Evolutionary conservation across 2,329 filamentous ascomycete genomes (phyloP).

Genomic region (Orbilia brochopaga): DNA sequence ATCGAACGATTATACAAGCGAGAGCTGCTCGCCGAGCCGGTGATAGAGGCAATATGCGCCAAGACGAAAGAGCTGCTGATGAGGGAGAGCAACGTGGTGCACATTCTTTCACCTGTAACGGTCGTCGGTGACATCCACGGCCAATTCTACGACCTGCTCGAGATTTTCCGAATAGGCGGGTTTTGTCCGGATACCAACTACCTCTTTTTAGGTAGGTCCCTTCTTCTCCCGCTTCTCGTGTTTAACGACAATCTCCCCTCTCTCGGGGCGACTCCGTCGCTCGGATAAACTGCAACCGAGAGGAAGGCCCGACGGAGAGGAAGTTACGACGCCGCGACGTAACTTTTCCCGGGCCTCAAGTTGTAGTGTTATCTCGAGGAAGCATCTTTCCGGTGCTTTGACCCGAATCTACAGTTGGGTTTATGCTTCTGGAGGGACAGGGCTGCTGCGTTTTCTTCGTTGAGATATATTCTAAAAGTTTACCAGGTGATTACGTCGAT

Average conservation of each 20-base stretch:
- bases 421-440: constrained; percentile 10
- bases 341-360: constrained; percentile 4
- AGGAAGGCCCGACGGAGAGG: constrained; percentile 24
- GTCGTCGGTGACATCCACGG: constrained; percentile 98
- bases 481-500: constrained; percentile 86
- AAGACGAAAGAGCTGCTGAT: constrained; percentile 99
- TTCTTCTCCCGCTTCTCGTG: constrained; percentile 26
- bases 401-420: constrained; percentile 31
- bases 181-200: constrained; percentile 99
- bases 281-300: constrained; percentile 42
- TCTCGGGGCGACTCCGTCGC: constrained; percentile 19
- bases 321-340: constrained; percentile 30
- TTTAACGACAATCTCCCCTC: constrained; percentile 2
- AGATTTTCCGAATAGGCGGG: constrained; percentile 98
- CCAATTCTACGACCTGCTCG: constrained; percentile 98
- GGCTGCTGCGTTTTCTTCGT: constrained; percentile 57
- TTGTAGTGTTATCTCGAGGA: constrained; percentile 1
- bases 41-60: constrained; percentile 98
- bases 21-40: constrained; percentile 93
- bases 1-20: constrained; percentile 96
- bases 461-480: constrained; percentile 57
- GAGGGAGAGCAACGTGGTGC: constrained; percentile 99
- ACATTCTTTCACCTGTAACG: constrained; percentile 92
- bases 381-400: constrained; percentile 2
- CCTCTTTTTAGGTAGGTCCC: constrained; percentile 78